Evolutionary conservation across 2,329 filamentous ascomycete species (phyloP), one percentile per base, ranked within the genome.

Genomic region (Pseudogymnoascus sp.): DNA sequence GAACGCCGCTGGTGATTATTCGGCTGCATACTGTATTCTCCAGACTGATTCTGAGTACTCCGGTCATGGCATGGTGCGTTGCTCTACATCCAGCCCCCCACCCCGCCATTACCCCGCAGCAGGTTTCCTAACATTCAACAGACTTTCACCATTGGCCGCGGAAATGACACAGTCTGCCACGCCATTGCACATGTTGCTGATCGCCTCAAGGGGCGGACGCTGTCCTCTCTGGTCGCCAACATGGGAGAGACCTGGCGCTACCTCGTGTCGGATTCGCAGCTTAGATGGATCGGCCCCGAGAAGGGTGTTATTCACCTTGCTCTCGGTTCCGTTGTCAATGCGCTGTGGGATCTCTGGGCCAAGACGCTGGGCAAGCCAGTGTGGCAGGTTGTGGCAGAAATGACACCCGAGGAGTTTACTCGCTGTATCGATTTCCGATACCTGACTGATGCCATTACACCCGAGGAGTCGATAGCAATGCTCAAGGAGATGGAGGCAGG

Each of bases 1-100:
- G 92, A 96, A 97, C 73, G 89, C 90, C 2, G 91, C 92, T 2
- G 90, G 91, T 65, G 91, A 96, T 76, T 96, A 96, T 78, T 96
- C 91, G 1, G 83, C 92, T 11, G 92, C 92, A n/a, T 97, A 96
- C 80, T 96, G 91, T 75, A 93, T 96, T 70, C 79, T 97, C 58
- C 79, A 91, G 72, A 96, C 92, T 0, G 88, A 95, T 73, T 87
- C 88, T 0, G 72, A 82, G 9, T 82, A 82, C 71, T 81, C 82
- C 1, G 90, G 90, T 12, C 90, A 94, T 72, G 90, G 90, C 71
- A 93, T 93, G 89, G 87, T 89, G 73, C 62, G 68, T 64, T 55
- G 14, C 5, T 33, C 19, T 52, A 16, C 45, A 36, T 33, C 33
- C 41, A n/a, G 35, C 16, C 28, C 52, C 28, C 9, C n/a, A 23